phyloP scores from a whole-genome alignment of 495 filamentous ascomycete genomes.

The Annulohypoxylon moriforme region DNA sequence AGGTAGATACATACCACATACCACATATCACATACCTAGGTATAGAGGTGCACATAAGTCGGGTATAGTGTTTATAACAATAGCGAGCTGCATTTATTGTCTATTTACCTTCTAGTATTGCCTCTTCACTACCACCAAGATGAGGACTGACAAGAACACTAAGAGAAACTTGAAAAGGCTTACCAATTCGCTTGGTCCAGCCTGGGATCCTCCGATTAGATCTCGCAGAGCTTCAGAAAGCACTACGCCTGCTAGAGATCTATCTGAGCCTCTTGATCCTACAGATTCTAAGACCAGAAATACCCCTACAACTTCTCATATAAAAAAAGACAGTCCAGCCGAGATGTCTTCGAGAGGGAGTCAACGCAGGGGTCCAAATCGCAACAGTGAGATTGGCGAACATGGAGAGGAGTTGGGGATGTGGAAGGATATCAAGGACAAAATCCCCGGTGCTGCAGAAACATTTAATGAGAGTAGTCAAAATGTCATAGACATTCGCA shows the following conservation, averaged over 20 bases:
- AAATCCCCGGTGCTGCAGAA: slow-evolving; percentile 53
- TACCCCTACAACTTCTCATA: background rate
- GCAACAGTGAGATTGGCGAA: slow-evolving; percentile 57
- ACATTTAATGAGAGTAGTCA: slow-evolving; percentile 57
- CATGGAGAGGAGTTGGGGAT: slow-evolving; percentile 61
- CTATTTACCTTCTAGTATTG: slow-evolving; percentile 5
- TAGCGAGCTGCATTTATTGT: background rate
- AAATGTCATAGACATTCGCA: slow-evolving; percentile 51
- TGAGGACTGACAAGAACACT: slow-evolving; percentile 31
- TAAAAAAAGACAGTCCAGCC: background rate
- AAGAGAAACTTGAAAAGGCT: slow-evolving; percentile 36
- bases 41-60: background rate
- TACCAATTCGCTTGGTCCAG: slow-evolving; percentile 24
- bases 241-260: background rate
- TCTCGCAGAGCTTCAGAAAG: slow-evolving; percentile 6
- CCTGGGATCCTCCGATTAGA: slow-evolving; percentile 24
- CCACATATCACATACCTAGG: background rate
- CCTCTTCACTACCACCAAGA: slow-evolving; percentile 7
- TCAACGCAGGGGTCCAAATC: slow-evolving; percentile 59
- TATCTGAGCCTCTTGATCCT: background rate
- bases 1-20: background rate
- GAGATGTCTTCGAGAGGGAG: slow-evolving; percentile 60
- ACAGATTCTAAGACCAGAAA: slow-evolving; percentile 1
- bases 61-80: background rate
- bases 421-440: slow-evolving; percentile 60